Conservation (phyloP, 176 grass and related monocot genomes). For the Thalia dealbata region DNA sequence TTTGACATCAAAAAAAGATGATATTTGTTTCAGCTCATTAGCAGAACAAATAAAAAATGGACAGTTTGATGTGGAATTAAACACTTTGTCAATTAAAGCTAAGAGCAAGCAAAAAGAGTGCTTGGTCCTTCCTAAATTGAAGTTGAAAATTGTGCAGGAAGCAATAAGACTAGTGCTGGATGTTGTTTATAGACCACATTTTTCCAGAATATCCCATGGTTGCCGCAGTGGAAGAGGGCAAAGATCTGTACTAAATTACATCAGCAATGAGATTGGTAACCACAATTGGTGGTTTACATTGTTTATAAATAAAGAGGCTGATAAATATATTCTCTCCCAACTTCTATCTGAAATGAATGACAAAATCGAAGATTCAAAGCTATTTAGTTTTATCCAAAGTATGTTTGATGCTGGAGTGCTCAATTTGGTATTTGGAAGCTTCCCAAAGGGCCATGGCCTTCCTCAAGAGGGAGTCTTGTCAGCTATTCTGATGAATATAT, state of each 20-base stretch:
- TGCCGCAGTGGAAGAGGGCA: conserved; percentile 60
- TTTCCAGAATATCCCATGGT: conserved; percentile 92
- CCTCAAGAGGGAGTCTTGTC: conserved; percentile 88
- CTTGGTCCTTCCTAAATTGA: conserved; percentile 67
- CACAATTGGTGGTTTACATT: conserved; percentile 83
- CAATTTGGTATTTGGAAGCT: conserved; percentile 78
- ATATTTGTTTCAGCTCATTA: conserved; percentile 42
- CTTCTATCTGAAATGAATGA: conserved; percentile 61
- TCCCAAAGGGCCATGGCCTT: conserved; percentile 75
- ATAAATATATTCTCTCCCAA: conserved; percentile 41
- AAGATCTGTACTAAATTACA: neutral
- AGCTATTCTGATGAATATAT: conserved; percentile 88
- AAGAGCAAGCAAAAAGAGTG: conserved; percentile 29
- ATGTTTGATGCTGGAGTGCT: conserved; percentile 78
- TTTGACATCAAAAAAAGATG: conserved; percentile 28
- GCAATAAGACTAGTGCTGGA: conserved; percentile 66
- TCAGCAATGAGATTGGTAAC: too few relatives aligned
- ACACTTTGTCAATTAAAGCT: conserved; percentile 25
- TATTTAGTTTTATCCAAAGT: conserved; percentile 46
- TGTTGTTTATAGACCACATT: conserved; percentile 65
- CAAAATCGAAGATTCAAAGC: conserved; percentile 26
- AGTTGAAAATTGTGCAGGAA: conserved; percentile 77
- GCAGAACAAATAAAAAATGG: conserved; percentile 43
- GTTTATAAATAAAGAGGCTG: conserved; percentile 56
- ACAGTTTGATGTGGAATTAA: conserved; percentile 36